phyloP scores from a whole-genome alignment of 345 rosid species.

The Isatis tinctoria region DNA sequence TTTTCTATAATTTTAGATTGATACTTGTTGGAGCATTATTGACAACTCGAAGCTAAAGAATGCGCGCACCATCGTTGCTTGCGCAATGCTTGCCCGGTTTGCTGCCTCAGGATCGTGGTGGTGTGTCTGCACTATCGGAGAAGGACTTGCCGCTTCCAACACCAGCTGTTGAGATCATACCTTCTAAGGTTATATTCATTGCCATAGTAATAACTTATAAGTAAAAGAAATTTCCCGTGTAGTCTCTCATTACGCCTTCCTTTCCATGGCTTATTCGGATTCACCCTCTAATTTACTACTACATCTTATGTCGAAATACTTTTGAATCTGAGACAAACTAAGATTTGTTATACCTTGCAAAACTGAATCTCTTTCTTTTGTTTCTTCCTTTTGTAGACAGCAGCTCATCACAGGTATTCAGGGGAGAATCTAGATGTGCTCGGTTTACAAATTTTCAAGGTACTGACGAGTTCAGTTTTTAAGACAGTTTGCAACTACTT shows the following conservation, averaged over 20 bases:
- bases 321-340: not conserved
- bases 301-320: not conserved
- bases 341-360: not conserved
- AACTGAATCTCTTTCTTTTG: not conserved
- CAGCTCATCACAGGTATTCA: slow-evolving; percentile 65
- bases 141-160: slow-evolving; percentile 60
- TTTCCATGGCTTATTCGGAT: not conserved
- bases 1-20: not conserved
- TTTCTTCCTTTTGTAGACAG: slow-evolving; percentile 41
- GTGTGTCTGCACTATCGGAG: slow-evolving; percentile 59
- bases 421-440: slow-evolving; percentile 75
- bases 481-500: not conserved
- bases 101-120: slow-evolving; percentile 62
- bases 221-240: not conserved
- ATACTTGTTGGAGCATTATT: not conserved
- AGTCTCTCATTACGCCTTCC: not conserved
- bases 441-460: slow-evolving; percentile 66
- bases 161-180: slow-evolving; percentile 94
- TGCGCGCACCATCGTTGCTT: slow-evolving; percentile 93
- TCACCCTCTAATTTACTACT: not conserved
- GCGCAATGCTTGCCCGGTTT: slow-evolving; percentile 93
- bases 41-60: slow-evolving; percentile 10
- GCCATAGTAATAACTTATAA: not conserved
- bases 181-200: slow-evolving; percentile 67
- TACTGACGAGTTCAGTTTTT: slow-evolving; percentile 15